These are phyloP conservation scores for Penicillium argentinense DNA, from an alignment of 495 filamentous ascomycete genomes.

Conservation along the genomic window DNA sequence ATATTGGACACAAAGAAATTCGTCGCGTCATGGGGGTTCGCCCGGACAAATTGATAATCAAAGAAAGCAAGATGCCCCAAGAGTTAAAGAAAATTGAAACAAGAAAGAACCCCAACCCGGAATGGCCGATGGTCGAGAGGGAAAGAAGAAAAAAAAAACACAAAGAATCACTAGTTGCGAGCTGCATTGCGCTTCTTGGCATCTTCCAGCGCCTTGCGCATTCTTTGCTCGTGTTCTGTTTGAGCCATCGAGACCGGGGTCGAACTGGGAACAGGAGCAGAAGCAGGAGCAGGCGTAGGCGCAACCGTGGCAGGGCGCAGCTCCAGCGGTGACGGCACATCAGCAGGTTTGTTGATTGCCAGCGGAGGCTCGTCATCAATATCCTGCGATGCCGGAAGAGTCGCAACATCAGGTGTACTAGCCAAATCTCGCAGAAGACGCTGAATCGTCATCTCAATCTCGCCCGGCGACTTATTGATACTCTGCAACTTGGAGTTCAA, in stretches of 20 bases:
- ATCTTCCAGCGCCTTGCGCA: constrained; percentile 48
- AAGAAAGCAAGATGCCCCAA: too few species aligned
- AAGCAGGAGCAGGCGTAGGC: constrained; percentile 7
- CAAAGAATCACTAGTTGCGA: constrained; percentile 15
- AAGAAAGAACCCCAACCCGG: too few species aligned
- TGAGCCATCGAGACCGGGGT: constrained; percentile 20
- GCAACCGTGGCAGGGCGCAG: constrained; percentile 11
- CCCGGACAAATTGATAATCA: neutral
- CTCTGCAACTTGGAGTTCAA: constrained; percentile 48
- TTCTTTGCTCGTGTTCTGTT: constrained; percentile 42
- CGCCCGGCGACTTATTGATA: constrained; percentile 41
- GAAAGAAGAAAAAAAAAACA: too few species aligned
- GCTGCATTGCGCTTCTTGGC: constrained; percentile 52
- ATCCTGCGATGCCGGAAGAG: constrained; percentile 1
- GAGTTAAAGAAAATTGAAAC: too few species aligned
- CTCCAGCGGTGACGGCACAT: constrained; percentile 4
- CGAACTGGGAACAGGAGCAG: neutral
- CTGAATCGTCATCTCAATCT: constrained; percentile 33
- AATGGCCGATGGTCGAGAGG: too few species aligned
- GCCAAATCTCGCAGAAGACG: constrained; percentile 29
- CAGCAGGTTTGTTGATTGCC: constrained; percentile 1
- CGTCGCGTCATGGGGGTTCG: constrained; percentile 20
- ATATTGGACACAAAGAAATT: constrained; percentile 15
- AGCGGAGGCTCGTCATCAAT: neutral
- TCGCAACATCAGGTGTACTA: constrained; percentile 28